These are phyloP conservation scores for Austroboletus festivus DNA, from an alignment of 768 basidiomycete genomes.

Conservation along the genomic window DNA sequence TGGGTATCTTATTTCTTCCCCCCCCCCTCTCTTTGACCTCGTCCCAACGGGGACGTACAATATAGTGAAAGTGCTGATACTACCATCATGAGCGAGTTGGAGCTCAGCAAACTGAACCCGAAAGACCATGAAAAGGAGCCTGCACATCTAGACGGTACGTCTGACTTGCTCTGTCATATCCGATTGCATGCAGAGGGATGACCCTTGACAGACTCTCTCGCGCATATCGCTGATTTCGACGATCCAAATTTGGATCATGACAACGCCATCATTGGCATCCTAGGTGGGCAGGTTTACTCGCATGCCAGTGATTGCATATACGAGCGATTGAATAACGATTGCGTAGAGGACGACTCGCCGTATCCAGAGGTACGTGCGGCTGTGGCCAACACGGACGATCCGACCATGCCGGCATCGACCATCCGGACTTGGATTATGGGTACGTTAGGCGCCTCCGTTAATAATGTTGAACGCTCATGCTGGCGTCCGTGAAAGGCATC, in stretches of 20 bases:
- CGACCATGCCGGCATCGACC: conserved; percentile 55
- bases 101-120: too few species aligned
- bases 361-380: conserved; percentile 82
- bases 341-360: conserved; percentile 68
- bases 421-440: conserved; percentile 63
- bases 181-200: too few species aligned
- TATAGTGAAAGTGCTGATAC: too few species aligned
- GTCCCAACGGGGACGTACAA: too few species aligned
- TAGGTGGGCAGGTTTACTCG: conserved; percentile 16
- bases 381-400: conserved; percentile 71
- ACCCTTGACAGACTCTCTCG: too few species aligned
- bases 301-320: background rate
- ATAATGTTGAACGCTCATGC: rapidly evolving
- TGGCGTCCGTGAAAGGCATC: conserved; percentile 25
- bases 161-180: too few species aligned
- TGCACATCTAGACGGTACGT: too few species aligned
- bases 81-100: too few species aligned
- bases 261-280: conserved; percentile 6
- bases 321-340: conserved; percentile 11
- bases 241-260: conserved; percentile 37
- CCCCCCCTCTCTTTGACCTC: too few species aligned
- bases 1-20: too few species aligned
- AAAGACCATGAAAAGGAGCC: too few species aligned
- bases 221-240: conserved; percentile 25
- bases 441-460: background rate